Base-by-base conservation (phyloP, 257 asterid genomes). In the Linaria vulgaris region DNA sequence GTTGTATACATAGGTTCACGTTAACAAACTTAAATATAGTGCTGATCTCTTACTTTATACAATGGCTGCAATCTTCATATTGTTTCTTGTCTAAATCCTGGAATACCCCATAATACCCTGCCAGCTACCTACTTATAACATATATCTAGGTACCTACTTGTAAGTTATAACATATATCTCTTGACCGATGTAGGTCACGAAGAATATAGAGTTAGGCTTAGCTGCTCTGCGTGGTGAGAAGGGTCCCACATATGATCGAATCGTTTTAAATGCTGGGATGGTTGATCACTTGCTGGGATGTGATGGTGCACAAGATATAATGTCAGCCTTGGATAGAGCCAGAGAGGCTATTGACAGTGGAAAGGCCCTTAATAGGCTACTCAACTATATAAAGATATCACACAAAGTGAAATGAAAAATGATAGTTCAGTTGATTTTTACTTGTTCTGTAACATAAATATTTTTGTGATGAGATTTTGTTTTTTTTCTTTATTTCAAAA, bases 311-410 rank as follows among this genome's bases (percentile, higher is more conserved):
- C 78, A 80, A 72, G 96, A 87, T 66, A 55, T 89, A 66, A 16
- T 62, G 20, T 45, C 78, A 27, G 97, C 97, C 38, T 58, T 92
- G 64, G 95, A 85, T 41, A 80, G 99, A 83, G 97, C 96, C 15
- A 77, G 94, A 73, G 97, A 92, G 66, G 97, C 97, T 58, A 79
- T 92, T 23, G 97, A 87, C 74, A 82, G 95, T 61, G 99, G 97
- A 63, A 81, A 63, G 61, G 99, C 99, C 63, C 83, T 89, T 44
- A 61, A 76, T 25, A 84, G 84, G 79, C 88, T 92, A 58, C 67
- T 90, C 25, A 79, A 71, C 56, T 92, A 89, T 82, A 85, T 92
- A 62, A 84, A 76, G 67, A 78, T 64, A 61, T 92, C 99, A 48
- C 78, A 85, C 78, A 75, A 50, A 69, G 66, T 87, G 21, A 15